Percentiles rank a stretch among this genome's conserved stretches.
These are phyloP conservation scores for Tolypocladium paradoxum DNA, from an alignment of 2,329 filamentous ascomycete species.

Conservation along the genomic window DNA sequence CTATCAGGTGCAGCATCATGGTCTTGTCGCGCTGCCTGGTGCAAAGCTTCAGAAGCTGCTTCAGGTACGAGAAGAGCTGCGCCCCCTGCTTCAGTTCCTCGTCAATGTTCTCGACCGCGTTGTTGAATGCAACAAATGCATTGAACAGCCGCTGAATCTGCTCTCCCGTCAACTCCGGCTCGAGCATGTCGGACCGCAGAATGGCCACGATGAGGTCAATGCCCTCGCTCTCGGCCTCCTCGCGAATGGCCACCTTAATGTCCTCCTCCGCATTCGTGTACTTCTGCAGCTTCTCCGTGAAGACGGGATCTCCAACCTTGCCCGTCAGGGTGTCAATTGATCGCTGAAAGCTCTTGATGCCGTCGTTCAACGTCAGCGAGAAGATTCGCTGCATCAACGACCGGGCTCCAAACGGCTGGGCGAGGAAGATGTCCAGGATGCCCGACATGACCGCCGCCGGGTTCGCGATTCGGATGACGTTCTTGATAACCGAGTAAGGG, in stretches of 20 bases:
- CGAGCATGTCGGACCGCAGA: slow-evolving; percentile 65
- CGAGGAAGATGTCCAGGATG: slow-evolving; percentile 87
- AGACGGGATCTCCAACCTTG: slow-evolving; percentile 72
- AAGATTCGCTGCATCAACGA: slow-evolving; percentile 93
- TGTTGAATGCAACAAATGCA: slow-evolving; percentile 92
- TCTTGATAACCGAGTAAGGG: slow-evolving; percentile 88
- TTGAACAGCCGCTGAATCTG: slow-evolving; percentile 85
- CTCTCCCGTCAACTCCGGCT: slow-evolving; percentile 57
- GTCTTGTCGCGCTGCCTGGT: slow-evolving; percentile 87
- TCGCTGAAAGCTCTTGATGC: slow-evolving; percentile 75
- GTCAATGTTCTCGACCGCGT: slow-evolving; percentile 82
- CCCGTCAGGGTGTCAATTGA: slow-evolving; percentile 67
- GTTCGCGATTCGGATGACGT: slow-evolving; percentile 92
- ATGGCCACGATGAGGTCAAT: slow-evolving; percentile 82
- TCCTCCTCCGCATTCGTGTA: slow-evolving; percentile 69
- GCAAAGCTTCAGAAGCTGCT: slow-evolving; percentile 87
- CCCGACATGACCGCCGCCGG: slow-evolving; percentile 96
- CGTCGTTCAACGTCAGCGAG: slow-evolving; percentile 80
- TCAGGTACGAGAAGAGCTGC: slow-evolving; percentile 85
- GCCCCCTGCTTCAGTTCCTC: slow-evolving; percentile 82
- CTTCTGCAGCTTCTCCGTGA: slow-evolving; percentile 69
- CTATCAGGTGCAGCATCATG: slow-evolving; percentile 93
- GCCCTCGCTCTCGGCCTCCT: slow-evolving; percentile 61
- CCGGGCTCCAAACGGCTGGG: slow-evolving; percentile 83
- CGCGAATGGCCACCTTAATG: slow-evolving; percentile 61